A percentile compares a stretch with the other conserved stretches of the same genome.
Conservation (phyloP, 495 filamentous ascomycete species). For the Penicillium lagena region DNA sequence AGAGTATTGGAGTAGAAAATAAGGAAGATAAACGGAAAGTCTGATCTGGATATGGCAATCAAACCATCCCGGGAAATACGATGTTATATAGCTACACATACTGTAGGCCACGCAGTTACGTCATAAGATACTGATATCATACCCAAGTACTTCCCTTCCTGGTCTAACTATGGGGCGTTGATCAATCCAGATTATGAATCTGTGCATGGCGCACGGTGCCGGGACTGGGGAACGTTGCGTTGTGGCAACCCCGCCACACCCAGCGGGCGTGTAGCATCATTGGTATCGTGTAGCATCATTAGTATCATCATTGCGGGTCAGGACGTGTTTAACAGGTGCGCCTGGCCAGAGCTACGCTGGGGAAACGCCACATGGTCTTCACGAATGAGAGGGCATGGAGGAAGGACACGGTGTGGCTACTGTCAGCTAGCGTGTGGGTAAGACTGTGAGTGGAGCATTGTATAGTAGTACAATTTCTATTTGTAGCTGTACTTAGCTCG, state of each 20-base stretch:
- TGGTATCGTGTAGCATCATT: constrained; percentile 3
- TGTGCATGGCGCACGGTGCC: constrained; percentile 13
- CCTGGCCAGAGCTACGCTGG: constrained; percentile 5
- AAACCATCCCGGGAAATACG: no score
- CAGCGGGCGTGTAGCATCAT: constrained; percentile 1
- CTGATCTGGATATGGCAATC: no score
- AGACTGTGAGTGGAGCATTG: background rate
- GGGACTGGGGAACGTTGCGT: background rate
- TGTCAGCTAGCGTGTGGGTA: constrained; percentile 1
- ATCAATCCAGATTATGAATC: constrained; percentile 3
- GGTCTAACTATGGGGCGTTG: background rate
- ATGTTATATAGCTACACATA: no score
- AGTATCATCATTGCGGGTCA: constrained; percentile 15
- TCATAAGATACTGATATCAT: background rate
- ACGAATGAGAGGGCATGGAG: constrained; percentile 8
- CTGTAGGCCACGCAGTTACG: no score
- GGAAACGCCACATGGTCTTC: background rate
- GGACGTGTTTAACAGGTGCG: constrained; percentile 1
- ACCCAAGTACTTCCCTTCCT: constrained; percentile 1
- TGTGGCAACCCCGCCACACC: constrained; percentile 6
- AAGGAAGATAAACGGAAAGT: no score
- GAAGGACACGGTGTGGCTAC: constrained; percentile 4
- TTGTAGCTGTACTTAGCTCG: constrained; percentile 7
- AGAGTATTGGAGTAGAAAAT: no score
- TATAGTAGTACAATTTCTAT: constrained; percentile 7